These are phyloP conservation scores for Cytauxzoon felis DNA, from an alignment of 169 alveolate genomes.

Conservation along the genomic window DNA sequence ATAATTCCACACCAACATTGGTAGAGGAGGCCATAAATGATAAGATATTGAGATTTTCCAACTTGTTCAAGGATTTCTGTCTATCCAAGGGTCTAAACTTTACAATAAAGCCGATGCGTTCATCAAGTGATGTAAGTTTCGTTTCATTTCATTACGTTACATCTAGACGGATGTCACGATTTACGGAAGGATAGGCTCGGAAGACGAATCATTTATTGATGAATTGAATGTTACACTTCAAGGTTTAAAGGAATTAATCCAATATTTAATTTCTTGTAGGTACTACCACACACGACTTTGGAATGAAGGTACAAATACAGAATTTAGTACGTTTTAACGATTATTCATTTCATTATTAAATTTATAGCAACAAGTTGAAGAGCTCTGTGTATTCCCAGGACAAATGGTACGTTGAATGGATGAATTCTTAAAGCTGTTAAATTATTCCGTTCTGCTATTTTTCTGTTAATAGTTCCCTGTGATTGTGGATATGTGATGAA, in stretches of 20 bases:
- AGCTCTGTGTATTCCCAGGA: constrained; percentile 58
- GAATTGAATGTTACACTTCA: constrained; percentile 52
- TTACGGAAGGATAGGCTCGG: constrained; percentile 60
- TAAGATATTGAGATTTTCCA: constrained; percentile 46
- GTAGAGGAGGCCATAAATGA: constrained; percentile 46
- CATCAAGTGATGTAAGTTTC: constrained; percentile 31
- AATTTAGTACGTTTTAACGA: constrained; percentile 4
- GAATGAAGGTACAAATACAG: constrained; percentile 54
- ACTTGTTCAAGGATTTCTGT: constrained; percentile 49
- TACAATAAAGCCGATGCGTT: constrained; percentile 51
- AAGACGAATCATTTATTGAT: constrained; percentile 44
- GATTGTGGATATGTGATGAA: no score
- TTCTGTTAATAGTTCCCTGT: no score
- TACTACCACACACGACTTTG: constrained; percentile 36
- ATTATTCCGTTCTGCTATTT: no score
- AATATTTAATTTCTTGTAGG: neutral
- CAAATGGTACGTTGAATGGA: constrained; percentile 52
- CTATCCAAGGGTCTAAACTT: constrained; percentile 38
- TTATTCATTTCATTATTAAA: neutral
- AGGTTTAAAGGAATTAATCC: constrained; percentile 5
- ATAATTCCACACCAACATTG: constrained; percentile 18
- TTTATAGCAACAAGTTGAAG: constrained; percentile 32
- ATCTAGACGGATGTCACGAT: constrained; percentile 36
- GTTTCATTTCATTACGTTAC: neutral
- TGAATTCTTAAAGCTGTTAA: no score